Evolutionary conservation across 257 asterid species (phyloP).

Genomic region (Verbascum thapsus): DNA sequence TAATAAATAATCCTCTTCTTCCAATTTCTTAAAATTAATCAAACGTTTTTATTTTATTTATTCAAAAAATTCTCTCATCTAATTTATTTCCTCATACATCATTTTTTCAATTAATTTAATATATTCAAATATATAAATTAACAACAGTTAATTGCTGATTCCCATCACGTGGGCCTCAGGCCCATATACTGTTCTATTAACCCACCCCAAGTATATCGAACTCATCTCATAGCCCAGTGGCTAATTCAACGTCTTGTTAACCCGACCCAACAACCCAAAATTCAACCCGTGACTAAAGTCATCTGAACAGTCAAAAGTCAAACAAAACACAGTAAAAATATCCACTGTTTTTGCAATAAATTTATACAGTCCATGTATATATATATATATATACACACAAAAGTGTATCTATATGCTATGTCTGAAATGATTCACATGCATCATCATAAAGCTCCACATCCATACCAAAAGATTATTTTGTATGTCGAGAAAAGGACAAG

Average conservation of each 20-base stretch:
- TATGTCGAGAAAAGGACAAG: background rate
- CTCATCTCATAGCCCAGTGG: background rate
- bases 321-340: constrained; percentile 18
- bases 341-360: constrained; percentile 21
- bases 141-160: background rate
- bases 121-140: background rate
- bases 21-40: too few relatives aligned
- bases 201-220: constrained; percentile 10
- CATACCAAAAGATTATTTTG: too few relatives aligned
- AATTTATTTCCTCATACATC: too few relatives aligned
- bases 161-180: constrained; percentile 34
- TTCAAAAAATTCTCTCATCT: too few relatives aligned
- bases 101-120: too few relatives aligned
- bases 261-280: constrained; percentile 17
- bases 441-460: constrained; percentile 27
- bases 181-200: constrained; percentile 29
- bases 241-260: background rate
- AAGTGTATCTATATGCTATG: background rate
- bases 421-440: constrained; percentile 26
- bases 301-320: background rate
- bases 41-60: too few relatives aligned
- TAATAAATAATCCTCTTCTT: too few relatives aligned
- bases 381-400: background rate
- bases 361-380: constrained; percentile 7
- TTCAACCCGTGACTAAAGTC: background rate